Evolutionary conservation across 306 rosid genomes (phyloP), one percentile per base, ranked within the genome.

Genomic region (Lathyrus sativus): DNA sequence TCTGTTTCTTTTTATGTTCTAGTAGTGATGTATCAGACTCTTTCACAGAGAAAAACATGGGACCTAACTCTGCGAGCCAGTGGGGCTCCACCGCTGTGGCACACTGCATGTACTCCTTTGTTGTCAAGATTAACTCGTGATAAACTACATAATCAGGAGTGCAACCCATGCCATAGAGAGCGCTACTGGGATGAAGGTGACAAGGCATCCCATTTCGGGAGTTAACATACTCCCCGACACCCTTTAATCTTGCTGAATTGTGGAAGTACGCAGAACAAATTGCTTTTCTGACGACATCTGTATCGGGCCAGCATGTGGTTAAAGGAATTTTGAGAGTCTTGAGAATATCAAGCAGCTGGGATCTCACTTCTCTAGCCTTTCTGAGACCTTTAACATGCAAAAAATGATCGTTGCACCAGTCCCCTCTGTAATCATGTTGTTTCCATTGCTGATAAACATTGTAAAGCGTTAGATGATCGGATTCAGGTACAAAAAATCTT

Each of bases 391-490:
- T 93, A 15, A 93, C 98, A 44, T 93, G 98, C 75, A 93, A 76
- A 74, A 65, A 93, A 74, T 93, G 96, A 79, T 93, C 98, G 33
- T 89, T 89, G 72, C 98, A 93, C 98, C 98, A 93, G 74, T 93
- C 98, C 66, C 98, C 98, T 26, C 98, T 80, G 71, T 86, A 90
- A 71, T 86, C 89, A 70, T 93, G 98, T 57, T 93, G 98, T 75
- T 93, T 90, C 98, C 98, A 90, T 63, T 93, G 98, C 77, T 86
- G 96, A 72, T 93, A 93, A 38, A 93, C 98, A 62, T 93, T 93
- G 72, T 88, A 90, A 12, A 93, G 71, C 3, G 98, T 93, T 75
- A 93, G 73, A 79, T 93, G 98, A 69, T 93, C 98, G 0, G 98
- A 93, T 60, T 93, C 98, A 4, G 98, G 97, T 29, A 93, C 81